Evolutionary conservation across 805 yeast genomes (phyloP), one percentile per base, ranked within the genome.

Genomic region (Saccharomyces jurei): DNA sequence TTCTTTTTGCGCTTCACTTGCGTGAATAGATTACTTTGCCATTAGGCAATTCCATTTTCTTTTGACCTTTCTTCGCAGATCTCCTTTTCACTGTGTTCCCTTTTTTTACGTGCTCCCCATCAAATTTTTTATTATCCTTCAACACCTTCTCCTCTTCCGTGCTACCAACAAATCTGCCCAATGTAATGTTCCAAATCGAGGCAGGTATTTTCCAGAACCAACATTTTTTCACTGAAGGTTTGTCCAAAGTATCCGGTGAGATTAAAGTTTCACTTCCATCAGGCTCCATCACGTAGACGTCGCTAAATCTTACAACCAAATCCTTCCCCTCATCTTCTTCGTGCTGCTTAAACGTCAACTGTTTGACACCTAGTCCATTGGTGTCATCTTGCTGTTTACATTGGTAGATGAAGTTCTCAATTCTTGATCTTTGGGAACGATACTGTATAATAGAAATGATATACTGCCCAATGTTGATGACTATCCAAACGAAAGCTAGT

Each of bases 401-500:
- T 50, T 80, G 80, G 6, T 71, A 67, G 53, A 83, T 74, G 62
- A 86, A 74, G 2, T 67, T 63, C 5, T 69, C 74, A n/a, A 87
- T 73, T 54, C 88, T 76, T 56, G 78, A 79, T 50, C 77, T 75
- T 60, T 86, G 83, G 55, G 84, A 85, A 26, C 64, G 69, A 57
- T 81, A 72, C 63, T 78, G 81, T 51, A 86, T 75, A 62, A 71
- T 76, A 53, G 85, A 68, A 4, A 83, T 70, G 14, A 78, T 70
- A 61, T 73, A 84, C 61, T 89, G 96, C 47, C 84, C 80, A 1
- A 71, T 63, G 32, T 85, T 77, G 28, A 80, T 71, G 10, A 86
- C 59, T 0, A 81, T 36, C 53, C 74, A 80, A 29, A 88, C 64
- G 32, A 86, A 74, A 2, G 73, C 60, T 1, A 83, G 44, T 0